Evolutionary conservation across 1,139 yeast genomes (phyloP).

Genomic region (Diutina pseudorugosa): DNA sequence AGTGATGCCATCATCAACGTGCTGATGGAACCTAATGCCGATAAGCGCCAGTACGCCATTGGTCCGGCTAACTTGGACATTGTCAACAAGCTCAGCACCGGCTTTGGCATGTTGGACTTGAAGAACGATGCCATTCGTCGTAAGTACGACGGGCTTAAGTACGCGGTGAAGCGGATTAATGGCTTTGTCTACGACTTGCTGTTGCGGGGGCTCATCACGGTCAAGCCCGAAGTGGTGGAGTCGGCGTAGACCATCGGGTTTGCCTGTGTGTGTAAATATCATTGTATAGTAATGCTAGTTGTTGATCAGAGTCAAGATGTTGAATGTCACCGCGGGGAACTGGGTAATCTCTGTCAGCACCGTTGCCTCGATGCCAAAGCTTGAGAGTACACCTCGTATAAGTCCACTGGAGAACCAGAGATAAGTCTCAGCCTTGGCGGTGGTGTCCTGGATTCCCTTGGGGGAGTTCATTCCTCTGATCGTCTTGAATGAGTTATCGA

Average conservation of each 20-base stretch:
- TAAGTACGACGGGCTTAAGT: conserved; percentile 20
- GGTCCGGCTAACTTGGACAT: conserved; percentile 15
- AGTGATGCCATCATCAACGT: conserved; percentile 16
- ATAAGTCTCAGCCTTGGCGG: conserved; percentile 38
- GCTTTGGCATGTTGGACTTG: conserved; percentile 20
- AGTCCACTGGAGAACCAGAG: conserved; percentile 79
- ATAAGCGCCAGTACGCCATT: conserved; percentile 12
- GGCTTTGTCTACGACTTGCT: conserved; percentile 18
- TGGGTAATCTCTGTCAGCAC: conserved; percentile 58
- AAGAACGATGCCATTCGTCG: conserved; percentile 19
- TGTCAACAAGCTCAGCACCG: conserved; percentile 16
- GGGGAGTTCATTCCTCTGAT: conserved; percentile 45
- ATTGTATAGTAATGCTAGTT: conserved; percentile 8
- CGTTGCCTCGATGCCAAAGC: conserved; percentile 55
- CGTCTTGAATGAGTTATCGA: conserved; percentile 52
- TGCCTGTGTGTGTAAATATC: too few species aligned
- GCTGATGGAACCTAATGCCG: conserved; percentile 10
- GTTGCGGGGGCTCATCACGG: conserved; percentile 1
- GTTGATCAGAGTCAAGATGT: conserved; percentile 47
- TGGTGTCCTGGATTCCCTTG: conserved; percentile 34
- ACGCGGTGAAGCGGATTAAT: conserved; percentile 18
- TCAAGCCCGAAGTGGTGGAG: neutral
- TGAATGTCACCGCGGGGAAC: conserved; percentile 60
- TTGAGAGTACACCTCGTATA: conserved; percentile 65
- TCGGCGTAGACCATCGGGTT: too few species aligned